Base-by-base conservation (phyloP, 495 filamentous ascomycete genomes). In the Tricharina praecox region DNA sequence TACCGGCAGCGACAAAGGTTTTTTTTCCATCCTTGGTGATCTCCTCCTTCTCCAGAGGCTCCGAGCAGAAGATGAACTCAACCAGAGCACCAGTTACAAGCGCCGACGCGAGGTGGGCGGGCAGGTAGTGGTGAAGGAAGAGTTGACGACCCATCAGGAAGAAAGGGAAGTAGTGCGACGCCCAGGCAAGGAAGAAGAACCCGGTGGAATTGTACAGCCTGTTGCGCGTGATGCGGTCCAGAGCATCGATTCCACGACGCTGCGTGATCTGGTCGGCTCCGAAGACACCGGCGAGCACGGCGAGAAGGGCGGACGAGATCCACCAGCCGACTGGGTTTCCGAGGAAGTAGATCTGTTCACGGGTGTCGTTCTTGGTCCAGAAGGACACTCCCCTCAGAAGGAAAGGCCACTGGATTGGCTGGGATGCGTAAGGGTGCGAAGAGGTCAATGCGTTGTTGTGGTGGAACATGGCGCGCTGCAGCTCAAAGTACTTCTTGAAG, bases 261-360 rank as follows among this genome's bases (percentile, higher is more conserved):
- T 87, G 73, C 3, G 87, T 93, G 46, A 97, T 70, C 60, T 96
- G 90, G 56, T 97, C 90, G 4, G 90, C 90, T 36, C 77, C 82
- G 51, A 96, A 64, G 54, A 97, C 87, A 47, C 90, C 90, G 34
- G 76, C 84, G 60, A 93, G 96, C 32, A 97, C 85, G 23, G 90
- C 92, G 40, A 97, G 67, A 20, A 96, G 65, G 67, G 81, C 82
- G 62, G 83, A 90, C 20, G 85, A 78, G 52, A 97, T 72, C 90
- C 90, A 97, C 90, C 90, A 97, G 34, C 92, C 90, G 46, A 96
- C 66, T 3, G 92, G 90, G 67, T 97, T 97, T 34, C 90, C 90
- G 25, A 97, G 66, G 73, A 97, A 97, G 67, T 97, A 97, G 57
- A 97, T 97, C 66, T 97, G 90, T 66, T 90, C 81, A 23, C 82